Conservation (phyloP, 495 filamentous ascomycete species). For the Trichoderma orchidacearum region DNA sequence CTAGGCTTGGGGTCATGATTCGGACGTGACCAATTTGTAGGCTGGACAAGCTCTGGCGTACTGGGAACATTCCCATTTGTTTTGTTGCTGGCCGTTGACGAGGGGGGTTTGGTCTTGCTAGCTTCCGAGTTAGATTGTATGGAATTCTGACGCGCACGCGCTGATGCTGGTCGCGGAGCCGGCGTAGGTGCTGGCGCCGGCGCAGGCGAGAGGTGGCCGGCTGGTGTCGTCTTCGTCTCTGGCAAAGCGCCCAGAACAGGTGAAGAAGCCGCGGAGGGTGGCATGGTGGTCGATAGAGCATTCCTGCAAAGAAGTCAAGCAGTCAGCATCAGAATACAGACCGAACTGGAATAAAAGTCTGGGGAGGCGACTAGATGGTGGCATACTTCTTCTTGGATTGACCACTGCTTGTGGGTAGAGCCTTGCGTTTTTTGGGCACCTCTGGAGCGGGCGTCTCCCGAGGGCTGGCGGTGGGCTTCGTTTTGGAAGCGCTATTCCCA, state of each 20-base stretch:
- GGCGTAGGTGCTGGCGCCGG: slow-evolving; percentile 12
- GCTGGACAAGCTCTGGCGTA: slow-evolving; percentile 18
- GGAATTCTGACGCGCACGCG: slow-evolving; percentile 56
- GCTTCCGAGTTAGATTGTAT: slow-evolving; percentile 38
- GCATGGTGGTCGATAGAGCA: slow-evolving; percentile 30
- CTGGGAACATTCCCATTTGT: slow-evolving; percentile 18
- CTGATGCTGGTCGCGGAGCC: slow-evolving; percentile 41
- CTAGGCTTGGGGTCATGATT: slow-evolving; percentile 17
- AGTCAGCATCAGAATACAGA: background rate
- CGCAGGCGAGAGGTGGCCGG: slow-evolving; percentile 25
- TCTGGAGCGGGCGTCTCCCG: slow-evolving; percentile 51
- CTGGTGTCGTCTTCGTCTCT: slow-evolving; percentile 25
- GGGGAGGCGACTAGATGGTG: background rate
- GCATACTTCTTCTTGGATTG: slow-evolving; percentile 60
- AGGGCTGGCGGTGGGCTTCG: slow-evolving; percentile 37
- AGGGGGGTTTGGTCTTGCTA: slow-evolving; percentile 41
- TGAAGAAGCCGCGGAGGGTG: slow-evolving; percentile 59
- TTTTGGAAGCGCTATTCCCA: slow-evolving; percentile 32
- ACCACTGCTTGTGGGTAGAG: slow-evolving; percentile 46
- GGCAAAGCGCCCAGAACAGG: slow-evolving; percentile 53
- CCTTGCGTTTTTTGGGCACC: slow-evolving; percentile 50
- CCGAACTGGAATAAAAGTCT: background rate
- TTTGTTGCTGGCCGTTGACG: slow-evolving; percentile 45
- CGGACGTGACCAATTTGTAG: slow-evolving; percentile 10
- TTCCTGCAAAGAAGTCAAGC: background rate